Percentiles rank a stretch among this genome's conserved stretches.
Conservation (phyloP, 768 basidiomycete genomes). For the Mycena haematopus region DNA sequence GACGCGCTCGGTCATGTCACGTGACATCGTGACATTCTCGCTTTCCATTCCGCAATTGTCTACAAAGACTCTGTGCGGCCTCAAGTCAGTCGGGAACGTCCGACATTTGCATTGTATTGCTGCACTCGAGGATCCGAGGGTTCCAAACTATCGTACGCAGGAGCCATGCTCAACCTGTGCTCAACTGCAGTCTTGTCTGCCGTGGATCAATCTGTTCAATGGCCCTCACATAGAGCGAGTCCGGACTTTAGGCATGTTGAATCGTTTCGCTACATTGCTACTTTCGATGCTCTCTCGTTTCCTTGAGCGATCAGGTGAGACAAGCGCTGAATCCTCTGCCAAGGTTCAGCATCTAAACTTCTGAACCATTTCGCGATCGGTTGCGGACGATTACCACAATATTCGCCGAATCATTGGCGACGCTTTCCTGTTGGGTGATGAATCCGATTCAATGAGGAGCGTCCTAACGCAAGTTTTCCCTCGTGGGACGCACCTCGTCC, state of each 20-base stretch:
- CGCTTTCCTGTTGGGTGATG: slow-evolving; percentile 1
- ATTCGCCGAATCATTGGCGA: neutral
- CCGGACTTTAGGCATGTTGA: neutral
- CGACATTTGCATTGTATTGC: neutral
- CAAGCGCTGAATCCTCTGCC: neutral
- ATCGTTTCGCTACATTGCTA: neutral
- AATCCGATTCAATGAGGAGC: slow-evolving; percentile 3
- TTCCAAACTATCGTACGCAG: too few species aligned
- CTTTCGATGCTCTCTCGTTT: slow-evolving; percentile 5
- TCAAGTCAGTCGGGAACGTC: neutral
- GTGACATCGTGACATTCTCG: neutral
- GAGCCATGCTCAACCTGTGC: too few species aligned
- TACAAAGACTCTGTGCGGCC: neutral
- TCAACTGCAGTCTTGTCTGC: too few species aligned
- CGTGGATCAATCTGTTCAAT: neutral
- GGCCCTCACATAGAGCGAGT: neutral
- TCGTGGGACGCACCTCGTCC: neutral
- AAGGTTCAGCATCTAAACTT: slow-evolving; percentile 6
- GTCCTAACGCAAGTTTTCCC: slow-evolving; percentile 6
- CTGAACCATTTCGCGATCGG: neutral
- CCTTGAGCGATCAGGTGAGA: neutral
- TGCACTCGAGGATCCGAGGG: slow-evolving; percentile 3
- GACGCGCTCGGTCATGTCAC: slow-evolving; percentile 10
- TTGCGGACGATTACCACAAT: neutral
- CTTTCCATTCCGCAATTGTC: too few species aligned